These are phyloP conservation scores for Didymella glomerata DNA, from an alignment of 2,329 filamentous ascomycete species.

Conservation along the genomic window DNA sequence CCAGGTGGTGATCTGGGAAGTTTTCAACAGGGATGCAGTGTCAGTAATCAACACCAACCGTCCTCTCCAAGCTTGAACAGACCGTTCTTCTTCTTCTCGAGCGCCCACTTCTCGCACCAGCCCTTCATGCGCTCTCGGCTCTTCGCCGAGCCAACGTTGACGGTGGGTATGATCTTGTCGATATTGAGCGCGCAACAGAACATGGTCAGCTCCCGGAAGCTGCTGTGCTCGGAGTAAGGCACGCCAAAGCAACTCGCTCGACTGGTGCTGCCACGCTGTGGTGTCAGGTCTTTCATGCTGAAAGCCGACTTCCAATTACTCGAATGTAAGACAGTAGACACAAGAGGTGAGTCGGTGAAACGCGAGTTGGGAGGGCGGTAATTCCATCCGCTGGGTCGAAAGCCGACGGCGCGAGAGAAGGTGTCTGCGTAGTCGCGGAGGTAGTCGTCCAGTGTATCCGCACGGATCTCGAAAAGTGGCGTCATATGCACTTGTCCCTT, in stretches of 20 bases:
- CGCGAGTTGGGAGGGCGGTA: constrained; percentile 77
- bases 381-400: constrained; percentile 93
- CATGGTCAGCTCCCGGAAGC: constrained; percentile 91
- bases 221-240: constrained; percentile 95
- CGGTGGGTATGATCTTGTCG: constrained; percentile 89
- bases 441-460: constrained; percentile 91
- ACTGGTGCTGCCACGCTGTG: constrained; percentile 82
- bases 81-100: constrained; percentile 69
- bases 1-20: too few relatives aligned
- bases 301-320: constrained; percentile 81
- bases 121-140: constrained; percentile 71
- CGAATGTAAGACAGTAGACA: constrained; percentile 71
- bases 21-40: too few relatives aligned
- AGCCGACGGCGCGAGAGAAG: constrained; percentile 87
- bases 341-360: constrained; percentile 68
- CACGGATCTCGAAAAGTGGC: constrained; percentile 89
- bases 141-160: constrained; percentile 78
- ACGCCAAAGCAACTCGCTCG: constrained; percentile 91
- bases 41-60: constrained; percentile 26
- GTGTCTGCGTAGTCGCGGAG: constrained; percentile 79
- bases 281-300: constrained; percentile 73
- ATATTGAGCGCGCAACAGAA: constrained; percentile 89
- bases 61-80: constrained; percentile 55
- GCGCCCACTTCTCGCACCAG: constrained; percentile 71
- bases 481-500: constrained; percentile 99